phyloP scores from a whole-genome alignment of 306 rosid species.

The Phaseolus lunatus region DNA sequence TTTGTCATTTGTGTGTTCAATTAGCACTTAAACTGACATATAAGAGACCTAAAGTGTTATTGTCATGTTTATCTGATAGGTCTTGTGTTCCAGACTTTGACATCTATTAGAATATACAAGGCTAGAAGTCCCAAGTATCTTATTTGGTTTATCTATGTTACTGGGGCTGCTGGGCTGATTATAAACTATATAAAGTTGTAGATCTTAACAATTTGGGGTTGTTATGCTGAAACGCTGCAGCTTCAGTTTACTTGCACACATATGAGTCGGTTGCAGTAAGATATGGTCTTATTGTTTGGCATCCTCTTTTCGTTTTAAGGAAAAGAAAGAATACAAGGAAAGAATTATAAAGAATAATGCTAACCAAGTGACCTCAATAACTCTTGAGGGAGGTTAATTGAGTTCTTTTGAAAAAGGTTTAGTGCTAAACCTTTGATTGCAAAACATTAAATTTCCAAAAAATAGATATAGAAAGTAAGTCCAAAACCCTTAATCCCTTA shows the following conservation, averaged over 20 bases:
- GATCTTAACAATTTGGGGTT: conserved; percentile 10
- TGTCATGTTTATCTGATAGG: conserved; percentile 22
- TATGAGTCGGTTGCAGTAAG: conserved; percentile 6
- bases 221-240: not conserved
- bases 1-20: conserved; percentile 29
- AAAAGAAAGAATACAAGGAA: not conserved
- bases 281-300: conserved; percentile 5
- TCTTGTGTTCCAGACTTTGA: not conserved
- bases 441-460: no score
- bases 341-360: not conserved
- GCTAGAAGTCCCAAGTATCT: not conserved
- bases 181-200: conserved; percentile 4
- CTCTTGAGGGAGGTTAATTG: not conserved
- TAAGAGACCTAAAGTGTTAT: conserved; percentile 10
- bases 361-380: not conserved
- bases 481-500: no score
- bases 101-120: conserved; percentile 12
- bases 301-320: not conserved
- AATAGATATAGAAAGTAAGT: no score
- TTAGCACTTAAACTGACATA: conserved; percentile 28
- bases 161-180: conserved; percentile 7
- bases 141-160: conserved; percentile 23
- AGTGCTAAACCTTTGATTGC: no score
- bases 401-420: not conserved
- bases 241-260: conserved; percentile 27